Evolutionary conservation across 306 rosid genomes (phyloP), one percentile per base, ranked within the genome.

Genomic region (Vigna hirtella): DNA sequence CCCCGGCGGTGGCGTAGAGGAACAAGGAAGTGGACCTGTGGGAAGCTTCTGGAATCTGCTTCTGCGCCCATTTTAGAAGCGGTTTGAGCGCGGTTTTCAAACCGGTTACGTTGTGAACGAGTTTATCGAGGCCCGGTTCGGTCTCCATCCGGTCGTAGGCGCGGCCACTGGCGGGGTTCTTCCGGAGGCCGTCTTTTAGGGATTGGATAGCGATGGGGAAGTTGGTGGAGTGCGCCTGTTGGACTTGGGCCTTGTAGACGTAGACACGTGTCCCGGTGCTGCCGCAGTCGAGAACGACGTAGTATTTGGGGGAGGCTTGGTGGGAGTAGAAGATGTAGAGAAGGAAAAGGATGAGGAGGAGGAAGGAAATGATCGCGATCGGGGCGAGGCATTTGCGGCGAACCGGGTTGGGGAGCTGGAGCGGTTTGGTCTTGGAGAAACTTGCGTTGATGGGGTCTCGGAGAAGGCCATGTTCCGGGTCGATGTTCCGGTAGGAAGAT

Each of bases 91-190:
- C 97, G 42, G 81, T 64, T 64, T 70, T 86, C 77, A 95, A 79
- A 16, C 94, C 97, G 9, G 98, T 79, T 0, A 63, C 49, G 73
- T 95, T 87, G 50, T 73, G 89, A 14, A 91, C 89, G 79, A 95
- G 83, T 83, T 91, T 95, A 82, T 95, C 94, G 13, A 95, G 87
- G 43, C 98, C 99, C 3, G 99, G 99, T 75, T 95, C 99, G 17
- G 98, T 91, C 73, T 95, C 99, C 96, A 93, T 93, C 51, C 99
- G 73, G 86, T 95, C 81, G 59, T 95, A 95, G 36, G 99, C 99
- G 26, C 98, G 96, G 10, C 95, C 96, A 1, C 66, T 74, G 13
- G 79, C 82, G 43, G 50, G 78, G 72, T 86, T 91, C 57, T 72
- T 81, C 2, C 43, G 82, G 6, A 81, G 73, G 22, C 91, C 90